These are phyloP conservation scores for Spizellomyces punctatus DNA, from an alignment of 192 early-diverging fungal genomes.

Conservation along the genomic window DNA sequence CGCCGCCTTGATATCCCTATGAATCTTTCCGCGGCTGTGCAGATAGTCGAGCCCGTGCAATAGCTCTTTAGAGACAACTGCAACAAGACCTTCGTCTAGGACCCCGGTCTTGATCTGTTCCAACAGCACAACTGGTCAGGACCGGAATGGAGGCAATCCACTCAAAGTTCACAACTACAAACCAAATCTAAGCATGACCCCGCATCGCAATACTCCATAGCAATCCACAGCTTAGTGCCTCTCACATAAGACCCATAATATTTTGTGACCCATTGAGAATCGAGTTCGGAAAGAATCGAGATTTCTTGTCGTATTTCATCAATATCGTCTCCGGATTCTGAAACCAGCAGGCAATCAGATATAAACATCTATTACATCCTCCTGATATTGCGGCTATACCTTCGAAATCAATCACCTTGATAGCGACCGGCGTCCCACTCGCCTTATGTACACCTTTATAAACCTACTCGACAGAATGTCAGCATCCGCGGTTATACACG, in stretches of 20 bases:
- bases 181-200: constrained; percentile 88
- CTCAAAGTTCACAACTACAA: constrained; percentile 3
- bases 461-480: constrained; percentile 24
- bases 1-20: constrained; percentile 89
- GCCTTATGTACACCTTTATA: constrained; percentile 43
- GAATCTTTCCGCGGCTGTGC: constrained; percentile 75
- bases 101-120: constrained; percentile 74
- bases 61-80: constrained; percentile 83
- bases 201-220: constrained; percentile 94
- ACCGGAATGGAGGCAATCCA: too few relatives aligned
- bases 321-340: constrained; percentile 88
- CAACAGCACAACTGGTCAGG: too few relatives aligned
- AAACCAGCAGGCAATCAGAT: neutral
- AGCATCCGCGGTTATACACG: neutral
- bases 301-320: constrained; percentile 97
- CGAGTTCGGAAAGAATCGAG: constrained; percentile 85
- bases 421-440: constrained; percentile 32
- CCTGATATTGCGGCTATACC: constrained; percentile 4
- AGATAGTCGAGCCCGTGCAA: constrained; percentile 90
- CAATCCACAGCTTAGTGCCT: constrained; percentile 89
- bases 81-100: constrained; percentile 78
- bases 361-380: neutral
- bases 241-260: constrained; percentile 88
- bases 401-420: constrained; percentile 53
- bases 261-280: constrained; percentile 77